phyloP scores from a whole-genome alignment of 345 rosid species.

The Arabidopsis thaliana region TAIR10.1 NC_003074.8:10831001-10831500 shows the following conservation, averaged over 20 bases:
- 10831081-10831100: slow-evolving; percentile 35
- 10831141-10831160: slow-evolving; percentile 1
- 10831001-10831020: slow-evolving; percentile 8
- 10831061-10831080: slow-evolving; percentile 35
- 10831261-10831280: slow-evolving; percentile 37
- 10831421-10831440: slow-evolving; percentile 28
- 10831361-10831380: slow-evolving; percentile 32
- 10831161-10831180: background rate
- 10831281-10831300: slow-evolving; percentile 43
- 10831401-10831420: slow-evolving; percentile 26
- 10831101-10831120: slow-evolving; percentile 19
- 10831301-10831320: slow-evolving; percentile 32
- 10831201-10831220: background rate
- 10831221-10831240: slow-evolving; percentile 35
- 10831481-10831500: slow-evolving; percentile 1
- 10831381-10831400: slow-evolving; percentile 3
- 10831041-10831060: slow-evolving; percentile 3
- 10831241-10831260: slow-evolving; percentile 31
- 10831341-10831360: slow-evolving; percentile 32
- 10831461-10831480: slow-evolving; percentile 27
- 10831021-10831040: slow-evolving; percentile 18
- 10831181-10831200: background rate
- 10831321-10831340: slow-evolving; percentile 5
- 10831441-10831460: slow-evolving; percentile 33
- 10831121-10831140: slow-evolving; percentile 30